Evolutionary conservation across 1,139 yeast genomes (phyloP), one percentile per base, ranked within the genome.

Genomic region (Scheffersomyces parashehatae): DNA sequence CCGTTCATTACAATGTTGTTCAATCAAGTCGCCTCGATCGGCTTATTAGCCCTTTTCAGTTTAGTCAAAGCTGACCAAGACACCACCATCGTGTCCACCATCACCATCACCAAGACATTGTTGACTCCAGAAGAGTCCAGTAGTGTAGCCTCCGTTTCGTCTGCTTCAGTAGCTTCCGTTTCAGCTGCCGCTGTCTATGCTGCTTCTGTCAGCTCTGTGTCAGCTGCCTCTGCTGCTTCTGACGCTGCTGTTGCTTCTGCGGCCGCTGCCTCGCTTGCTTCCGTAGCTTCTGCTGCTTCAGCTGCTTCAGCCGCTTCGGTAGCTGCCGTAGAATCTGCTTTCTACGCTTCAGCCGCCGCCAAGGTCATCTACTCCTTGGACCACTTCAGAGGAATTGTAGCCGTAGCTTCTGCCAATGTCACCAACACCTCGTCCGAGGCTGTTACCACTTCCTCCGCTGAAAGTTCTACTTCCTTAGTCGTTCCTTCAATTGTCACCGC

Each of bases 331-430:
- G 46, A 52, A 20, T 44, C 52, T 12, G 51, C 38, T 24, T 44
- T 50, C 11, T 41, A 44, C 11, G 47, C 45, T n/a, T 53, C 53
- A 9, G 53, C 55, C n/a, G 32, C 50, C 28, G 48, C 55, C 38
- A 53, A 59, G 28, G 48, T 53, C 28, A 52, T 47, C n/a, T 46
- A 48, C 29, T 36, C 52, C 32, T 67, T 75, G 48, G 58, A 64
- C 40, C 71, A 65, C 36, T 73, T 73, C 48, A 63, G 65, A 46
- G 80, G 82, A 46, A 66, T 76, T 37, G 55, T 73, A 40, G 78
- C 81, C 29, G 74, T 74, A 42, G 79, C 80, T 43, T 72, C 77
- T 12, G 24, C 63, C 37, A 63, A 61, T 56, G 36, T 51, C 35
- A 53, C 67, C 28, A 51, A 49, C 43, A 35, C 45, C 28, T 45